Conservation (phyloP, 2,329 filamentous ascomycete species). For the Neofusicoccum cordaticola region DNA sequence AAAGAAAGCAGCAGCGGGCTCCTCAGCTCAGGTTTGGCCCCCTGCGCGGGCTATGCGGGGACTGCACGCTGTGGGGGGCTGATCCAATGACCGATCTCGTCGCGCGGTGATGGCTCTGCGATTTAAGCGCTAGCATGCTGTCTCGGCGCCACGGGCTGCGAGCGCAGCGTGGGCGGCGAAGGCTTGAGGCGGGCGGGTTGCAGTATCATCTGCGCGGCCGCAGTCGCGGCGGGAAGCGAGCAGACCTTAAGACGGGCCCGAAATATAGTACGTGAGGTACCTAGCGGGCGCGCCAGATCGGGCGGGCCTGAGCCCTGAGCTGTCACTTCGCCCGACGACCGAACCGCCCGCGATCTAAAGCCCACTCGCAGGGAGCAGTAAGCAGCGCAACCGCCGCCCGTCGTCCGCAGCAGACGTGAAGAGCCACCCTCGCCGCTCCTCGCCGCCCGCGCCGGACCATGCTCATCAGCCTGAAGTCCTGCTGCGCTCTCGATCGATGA, state of each 20-base stretch:
- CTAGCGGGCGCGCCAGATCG: not conserved
- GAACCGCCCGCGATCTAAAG: not conserved
- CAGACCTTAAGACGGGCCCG: no score
- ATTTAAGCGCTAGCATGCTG: slow-evolving; percentile 11
- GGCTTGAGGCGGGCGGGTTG: not conserved
- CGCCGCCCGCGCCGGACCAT: slow-evolving; percentile 6
- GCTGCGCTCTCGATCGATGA: slow-evolving; percentile 20
- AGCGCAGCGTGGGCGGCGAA: not conserved
- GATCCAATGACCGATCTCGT: slow-evolving; percentile 3
- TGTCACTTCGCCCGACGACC: slow-evolving; percentile 10
- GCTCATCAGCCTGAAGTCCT: slow-evolving; percentile 6
- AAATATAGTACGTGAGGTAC: no score
- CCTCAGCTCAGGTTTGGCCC: not conserved
- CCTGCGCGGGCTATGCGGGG: not conserved
- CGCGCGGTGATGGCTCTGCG: not conserved
- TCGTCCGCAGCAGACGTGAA: not conserved
- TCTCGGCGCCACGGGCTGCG: slow-evolving; percentile 2
- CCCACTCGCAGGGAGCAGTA: not conserved
- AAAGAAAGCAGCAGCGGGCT: not conserved
- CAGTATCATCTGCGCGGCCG: not conserved
- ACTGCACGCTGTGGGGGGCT: slow-evolving; percentile 3
- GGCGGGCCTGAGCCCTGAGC: not conserved
- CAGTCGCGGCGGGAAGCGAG: no score
- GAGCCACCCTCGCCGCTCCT: slow-evolving; percentile 11
- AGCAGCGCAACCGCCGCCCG: slow-evolving; percentile 11